Percentiles rank a stretch among this genome's conserved stretches.
phyloP scores from a whole-genome alignment of 2,329 filamentous ascomycete species.

The Periconia sp. region DNA sequence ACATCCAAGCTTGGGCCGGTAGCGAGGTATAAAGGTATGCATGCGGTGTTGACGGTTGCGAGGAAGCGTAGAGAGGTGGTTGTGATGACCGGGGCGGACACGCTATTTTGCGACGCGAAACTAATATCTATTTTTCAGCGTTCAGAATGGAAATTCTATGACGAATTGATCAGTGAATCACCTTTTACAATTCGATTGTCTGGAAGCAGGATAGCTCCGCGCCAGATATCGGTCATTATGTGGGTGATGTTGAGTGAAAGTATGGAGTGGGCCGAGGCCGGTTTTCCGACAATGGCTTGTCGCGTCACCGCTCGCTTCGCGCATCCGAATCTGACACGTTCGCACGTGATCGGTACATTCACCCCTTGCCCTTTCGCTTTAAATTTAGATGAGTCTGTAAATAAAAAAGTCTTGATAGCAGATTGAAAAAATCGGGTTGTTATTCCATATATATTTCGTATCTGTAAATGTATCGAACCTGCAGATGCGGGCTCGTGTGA shows the following conservation, averaged over 20 bases:
- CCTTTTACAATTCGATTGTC: conserved; percentile 27
- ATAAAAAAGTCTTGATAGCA: too few relatives aligned
- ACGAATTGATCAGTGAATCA: background rate
- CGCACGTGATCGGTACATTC: conserved; percentile 3
- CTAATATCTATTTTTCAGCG: conserved; percentile 25
- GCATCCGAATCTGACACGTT: conserved; percentile 16
- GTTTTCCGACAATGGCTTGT: conserved; percentile 6
- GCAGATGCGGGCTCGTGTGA: too few relatives aligned
- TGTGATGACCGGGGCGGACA: conserved; percentile 18
- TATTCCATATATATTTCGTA: too few relatives aligned
- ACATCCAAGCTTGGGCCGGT: conserved; percentile 43
- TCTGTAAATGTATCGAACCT: too few relatives aligned
- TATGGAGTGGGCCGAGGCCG: background rate
- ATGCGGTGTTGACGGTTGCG: conserved; percentile 42
- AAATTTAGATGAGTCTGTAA: background rate
- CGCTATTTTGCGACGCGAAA: conserved; percentile 24
- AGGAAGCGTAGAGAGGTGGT: conserved; percentile 36
- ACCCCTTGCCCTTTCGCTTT: background rate
- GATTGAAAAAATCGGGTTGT: too few relatives aligned
- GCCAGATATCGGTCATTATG: conserved; percentile 38
- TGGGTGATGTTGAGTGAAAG: background rate
- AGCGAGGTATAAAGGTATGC: conserved; percentile 45
- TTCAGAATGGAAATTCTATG: background rate
- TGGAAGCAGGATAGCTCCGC: conserved; percentile 34
- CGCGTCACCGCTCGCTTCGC: conserved; percentile 5